These are phyloP conservation scores for Chamaenerion angustifolium DNA, from an alignment of 345 rosid species.

Conservation along the genomic window DNA sequence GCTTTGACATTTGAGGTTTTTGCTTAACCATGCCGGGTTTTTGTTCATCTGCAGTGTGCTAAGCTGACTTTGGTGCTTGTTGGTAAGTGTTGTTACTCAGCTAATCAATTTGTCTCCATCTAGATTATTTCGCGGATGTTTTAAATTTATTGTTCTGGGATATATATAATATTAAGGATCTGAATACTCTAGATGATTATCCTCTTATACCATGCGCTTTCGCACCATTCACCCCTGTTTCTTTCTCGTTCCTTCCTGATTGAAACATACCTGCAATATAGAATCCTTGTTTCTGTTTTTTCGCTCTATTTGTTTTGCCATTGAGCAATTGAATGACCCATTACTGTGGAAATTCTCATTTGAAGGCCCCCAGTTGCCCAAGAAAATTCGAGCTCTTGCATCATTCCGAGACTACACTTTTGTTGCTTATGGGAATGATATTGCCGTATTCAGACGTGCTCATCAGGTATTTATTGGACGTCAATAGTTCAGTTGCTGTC, in stretches of 20 bases:
- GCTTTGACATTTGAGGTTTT: neutral
- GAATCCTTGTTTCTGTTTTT: too few relatives aligned
- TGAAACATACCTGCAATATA: too few relatives aligned
- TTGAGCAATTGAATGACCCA: too few relatives aligned
- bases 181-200: too few relatives aligned
- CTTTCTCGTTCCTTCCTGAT: too few relatives aligned
- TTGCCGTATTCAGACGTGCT: constrained; percentile 73
- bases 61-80: constrained; percentile 66
- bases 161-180: too few relatives aligned
- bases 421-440: constrained; percentile 56
- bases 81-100: constrained; percentile 23
- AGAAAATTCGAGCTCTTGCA: constrained; percentile 82
- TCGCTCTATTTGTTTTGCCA: too few relatives aligned
- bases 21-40: constrained; percentile 5
- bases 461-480: constrained; percentile 41
- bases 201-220: too few relatives aligned
- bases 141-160: too few relatives aligned
- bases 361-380: constrained; percentile 69
- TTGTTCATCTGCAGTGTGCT: constrained; percentile 47
- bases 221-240: too few relatives aligned
- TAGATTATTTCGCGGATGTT: too few relatives aligned
- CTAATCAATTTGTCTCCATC: too few relatives aligned
- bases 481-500: neutral
- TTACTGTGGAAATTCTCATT: neutral
- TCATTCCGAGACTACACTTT: constrained; percentile 79